phyloP scores from a whole-genome alignment of 257 asterid species.

The Nicotiana otophora region DNA sequence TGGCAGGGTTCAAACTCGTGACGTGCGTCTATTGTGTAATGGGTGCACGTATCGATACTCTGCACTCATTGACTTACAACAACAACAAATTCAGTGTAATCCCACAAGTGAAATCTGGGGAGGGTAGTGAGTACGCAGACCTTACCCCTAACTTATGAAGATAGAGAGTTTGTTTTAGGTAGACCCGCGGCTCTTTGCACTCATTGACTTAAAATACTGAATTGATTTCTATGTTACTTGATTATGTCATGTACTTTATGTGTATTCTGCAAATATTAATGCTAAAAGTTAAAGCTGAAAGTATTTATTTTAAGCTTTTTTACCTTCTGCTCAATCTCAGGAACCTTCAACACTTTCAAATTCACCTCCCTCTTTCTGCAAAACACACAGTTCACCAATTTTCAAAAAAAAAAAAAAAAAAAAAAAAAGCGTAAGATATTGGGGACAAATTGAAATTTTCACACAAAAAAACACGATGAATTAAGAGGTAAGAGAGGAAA shows the following conservation, averaged over 20 bases:
- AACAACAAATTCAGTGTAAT: no score
- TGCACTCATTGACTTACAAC: no score
- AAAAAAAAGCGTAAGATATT: background rate
- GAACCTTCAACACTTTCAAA: conserved; percentile 89
- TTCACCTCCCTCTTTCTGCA: conserved; percentile 97
- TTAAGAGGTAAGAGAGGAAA: background rate
- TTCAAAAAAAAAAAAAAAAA: background rate
- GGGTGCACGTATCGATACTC: no score
- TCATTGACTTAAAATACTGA: background rate
- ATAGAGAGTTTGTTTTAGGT: no score
- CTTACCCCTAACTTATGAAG: no score
- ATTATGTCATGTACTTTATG: background rate
- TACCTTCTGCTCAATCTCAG: conserved; percentile 98
- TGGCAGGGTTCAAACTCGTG: no score
- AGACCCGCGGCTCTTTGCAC: no score
- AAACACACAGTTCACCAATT: background rate
- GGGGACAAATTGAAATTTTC: background rate
- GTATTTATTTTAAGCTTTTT: background rate
- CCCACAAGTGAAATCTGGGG: no score
- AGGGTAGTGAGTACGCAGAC: no score
- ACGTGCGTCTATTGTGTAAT: no score
- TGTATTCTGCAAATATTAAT: background rate
- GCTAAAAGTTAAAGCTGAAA: background rate
- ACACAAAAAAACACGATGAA: background rate
- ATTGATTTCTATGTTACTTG: no score